Evolutionary conservation across 2,329 filamentous ascomycete genomes (phyloP).

Genomic region (Aureobasidium sp.): DNA sequence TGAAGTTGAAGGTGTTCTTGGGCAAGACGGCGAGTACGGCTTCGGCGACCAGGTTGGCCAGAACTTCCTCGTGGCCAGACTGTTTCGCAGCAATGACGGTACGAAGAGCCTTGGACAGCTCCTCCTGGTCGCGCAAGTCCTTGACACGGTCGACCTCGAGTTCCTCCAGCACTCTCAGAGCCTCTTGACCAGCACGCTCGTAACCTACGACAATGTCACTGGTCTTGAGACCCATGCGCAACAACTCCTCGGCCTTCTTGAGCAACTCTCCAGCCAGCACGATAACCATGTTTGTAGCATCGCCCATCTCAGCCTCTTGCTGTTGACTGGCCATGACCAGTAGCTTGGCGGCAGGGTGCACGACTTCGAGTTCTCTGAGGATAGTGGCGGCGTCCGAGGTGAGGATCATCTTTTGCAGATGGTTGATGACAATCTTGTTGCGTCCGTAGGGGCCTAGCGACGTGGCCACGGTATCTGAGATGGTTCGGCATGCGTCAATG

Average conservation of each 20-base stretch:
- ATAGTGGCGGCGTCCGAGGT: constrained; percentile 98
- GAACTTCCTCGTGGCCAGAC: constrained; percentile 81
- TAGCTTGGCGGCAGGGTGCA: constrained; percentile 95
- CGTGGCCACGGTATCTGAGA: constrained; percentile 92
- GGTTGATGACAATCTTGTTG: constrained; percentile 99
- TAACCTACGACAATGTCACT: constrained; percentile 94
- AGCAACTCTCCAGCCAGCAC: constrained; percentile 90
- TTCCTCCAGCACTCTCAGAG: constrained; percentile 77
- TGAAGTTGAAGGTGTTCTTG: constrained; percentile 94
- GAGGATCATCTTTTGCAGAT: constrained; percentile 98
- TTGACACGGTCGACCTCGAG: constrained; percentile 85
- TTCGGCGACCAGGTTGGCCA: constrained; percentile 82
- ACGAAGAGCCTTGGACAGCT: constrained; percentile 89
- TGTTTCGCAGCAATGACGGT: constrained; percentile 97
- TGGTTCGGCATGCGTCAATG: constrained; percentile 95
- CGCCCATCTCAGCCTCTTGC: constrained; percentile 98
- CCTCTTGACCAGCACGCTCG: constrained; percentile 86
- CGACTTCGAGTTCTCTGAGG: constrained; percentile 92
- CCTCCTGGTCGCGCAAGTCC: constrained; percentile 70
- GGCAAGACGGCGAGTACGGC: constrained; percentile 79
- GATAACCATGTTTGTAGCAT: constrained; percentile 96
- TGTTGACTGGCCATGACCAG: constrained; percentile 98
- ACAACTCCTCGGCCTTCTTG: constrained; percentile 92
- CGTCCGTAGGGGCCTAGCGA: constrained; percentile 94
- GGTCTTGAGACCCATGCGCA: constrained; percentile 97